Base-by-base conservation (phyloP, 2,329 filamentous ascomycete genomes). In the Trichoderma breve region DNA sequence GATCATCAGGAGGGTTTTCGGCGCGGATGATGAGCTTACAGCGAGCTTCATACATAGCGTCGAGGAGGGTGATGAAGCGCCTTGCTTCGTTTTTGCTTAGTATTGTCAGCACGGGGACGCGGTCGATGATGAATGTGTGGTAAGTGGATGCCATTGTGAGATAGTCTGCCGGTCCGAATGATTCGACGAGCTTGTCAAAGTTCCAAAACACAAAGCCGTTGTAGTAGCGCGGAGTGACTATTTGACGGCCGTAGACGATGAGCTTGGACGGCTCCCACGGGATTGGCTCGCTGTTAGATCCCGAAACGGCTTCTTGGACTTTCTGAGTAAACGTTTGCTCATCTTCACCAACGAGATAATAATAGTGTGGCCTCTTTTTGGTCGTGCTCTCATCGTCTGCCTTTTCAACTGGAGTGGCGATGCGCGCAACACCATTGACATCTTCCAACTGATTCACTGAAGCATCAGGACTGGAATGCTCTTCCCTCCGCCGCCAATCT, bases 21-120 rank as follows among this genome's bases (percentile, higher is more conserved):
- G 92, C 93, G 24, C 89, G 86, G 67, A 95, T 85, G 57, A 93
- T 81, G 11, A 95, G 86, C 75, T 93, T 93, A 80, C 93, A 95
- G 8, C 90, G 87, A n/a, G 92, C 91, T 82, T 95, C 93, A 80
- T 95, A 95, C 0, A 94, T 84, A 0, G 93, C 93, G 77, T 96
- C 93, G 1, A 95, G 86, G 1, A 96, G 85, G 0, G 92, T 95
- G 78, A 95, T 95, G 78, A 96, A 90, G 12, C 93, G 87, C 5
- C 93, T 86, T 1, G 93, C 93, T 82, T 95, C 93, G 79, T 95
- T 95, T 81, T 94, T 95, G 79, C 91, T 90, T 1, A 89, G 81
- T 2, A 91, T 80, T 0, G 88, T 90, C 14, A 96, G 83, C 18
- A 92, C 79, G 0, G 93, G 93, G 1, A 95, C 85, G 24, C 89